These are phyloP conservation scores for Usnea hakonensis DNA, from an alignment of 495 filamentous ascomycete genomes.

Conservation along the genomic window DNA sequence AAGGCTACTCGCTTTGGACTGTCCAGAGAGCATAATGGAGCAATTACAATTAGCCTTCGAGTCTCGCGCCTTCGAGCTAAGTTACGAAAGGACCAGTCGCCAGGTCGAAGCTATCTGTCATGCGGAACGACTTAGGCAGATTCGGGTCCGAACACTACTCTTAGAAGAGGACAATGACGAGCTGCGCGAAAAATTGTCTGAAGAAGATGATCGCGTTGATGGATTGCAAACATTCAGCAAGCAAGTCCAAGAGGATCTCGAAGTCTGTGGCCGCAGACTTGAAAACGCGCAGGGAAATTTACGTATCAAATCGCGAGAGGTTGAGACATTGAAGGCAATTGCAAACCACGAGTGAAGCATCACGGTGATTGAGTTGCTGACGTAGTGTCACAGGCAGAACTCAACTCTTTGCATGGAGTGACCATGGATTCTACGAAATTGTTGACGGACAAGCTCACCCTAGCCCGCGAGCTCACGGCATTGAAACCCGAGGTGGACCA, in stretches of 20 bases:
- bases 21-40: background rate
- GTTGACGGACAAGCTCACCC: slow-evolving; percentile 65
- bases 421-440: slow-evolving; percentile 61
- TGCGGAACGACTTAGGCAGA: slow-evolving; percentile 57
- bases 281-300: slow-evolving; percentile 48
- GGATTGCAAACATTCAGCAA: slow-evolving; percentile 42
- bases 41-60: slow-evolving; percentile 39
- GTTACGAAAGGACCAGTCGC: slow-evolving; percentile 53
- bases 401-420: slow-evolving; percentile 52
- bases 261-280: slow-evolving; percentile 47
- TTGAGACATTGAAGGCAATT: slow-evolving; percentile 58
- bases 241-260: slow-evolving; percentile 50
- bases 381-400: slow-evolving; percentile 49
- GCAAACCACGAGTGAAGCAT: background rate
- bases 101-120: slow-evolving; percentile 54
- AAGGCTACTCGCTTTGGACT: background rate
- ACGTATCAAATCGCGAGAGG: slow-evolving; percentile 53
- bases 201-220: slow-evolving; percentile 45
- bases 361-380: slow-evolving; percentile 1
- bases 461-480: slow-evolving; percentile 61
- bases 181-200: slow-evolving; percentile 51
- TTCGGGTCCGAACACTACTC: slow-evolving; percentile 58
- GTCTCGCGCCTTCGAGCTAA: slow-evolving; percentile 51
- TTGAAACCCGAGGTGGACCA: slow-evolving; percentile 74
- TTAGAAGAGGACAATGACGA: slow-evolving; percentile 64